Percentiles rank a stretch among this genome's conserved stretches.
phyloP scores from a whole-genome alignment of 768 basidiomycete species.

The Russula emetica region DNA sequence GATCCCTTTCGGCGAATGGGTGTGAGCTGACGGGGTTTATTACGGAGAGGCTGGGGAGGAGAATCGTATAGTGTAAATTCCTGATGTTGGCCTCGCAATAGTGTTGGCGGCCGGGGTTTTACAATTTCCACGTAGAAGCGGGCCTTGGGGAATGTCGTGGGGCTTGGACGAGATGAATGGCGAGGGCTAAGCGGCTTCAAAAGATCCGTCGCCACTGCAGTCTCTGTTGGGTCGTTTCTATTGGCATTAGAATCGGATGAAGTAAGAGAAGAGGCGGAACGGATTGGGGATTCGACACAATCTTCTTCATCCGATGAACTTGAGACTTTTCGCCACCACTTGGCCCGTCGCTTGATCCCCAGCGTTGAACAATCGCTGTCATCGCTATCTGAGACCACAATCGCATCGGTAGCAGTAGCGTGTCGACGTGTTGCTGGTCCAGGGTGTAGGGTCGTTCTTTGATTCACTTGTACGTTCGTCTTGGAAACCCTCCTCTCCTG shows the following conservation, averaged over 20 bases:
- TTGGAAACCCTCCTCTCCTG: conserved; percentile 59
- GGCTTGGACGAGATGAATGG: not conserved
- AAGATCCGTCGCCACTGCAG: not conserved
- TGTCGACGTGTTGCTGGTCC: conserved; percentile 16
- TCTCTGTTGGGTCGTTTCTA: not conserved
- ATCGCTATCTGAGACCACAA: conserved; percentile 24
- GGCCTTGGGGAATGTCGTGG: not conserved
- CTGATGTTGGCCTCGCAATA: conserved; percentile 15
- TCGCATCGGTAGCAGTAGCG: not conserved
- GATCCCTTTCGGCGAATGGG: conserved; percentile 52
- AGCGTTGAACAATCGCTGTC: conserved; percentile 29
- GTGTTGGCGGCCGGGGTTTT: not conserved
- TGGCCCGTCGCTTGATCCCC: conserved; percentile 24
- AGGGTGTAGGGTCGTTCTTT: conserved; percentile 2
- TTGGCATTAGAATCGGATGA: not conserved
- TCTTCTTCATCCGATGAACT: conserved; percentile 47
- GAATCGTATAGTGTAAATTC: not conserved
- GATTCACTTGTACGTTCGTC: conserved; percentile 41
- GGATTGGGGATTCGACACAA: not conserved
- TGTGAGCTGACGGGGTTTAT: conserved; percentile 59
- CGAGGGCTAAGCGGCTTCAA: not conserved
- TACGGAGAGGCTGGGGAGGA: conserved; percentile 18
- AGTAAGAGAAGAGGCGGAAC: not conserved
- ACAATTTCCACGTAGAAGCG: conserved; percentile 20
- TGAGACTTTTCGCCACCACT: conserved; percentile 31